These are phyloP conservation scores for Ceratobasidium sp. DNA, from an alignment of 1,284 basidiomycete genomes.

Conservation along the genomic window DNA sequence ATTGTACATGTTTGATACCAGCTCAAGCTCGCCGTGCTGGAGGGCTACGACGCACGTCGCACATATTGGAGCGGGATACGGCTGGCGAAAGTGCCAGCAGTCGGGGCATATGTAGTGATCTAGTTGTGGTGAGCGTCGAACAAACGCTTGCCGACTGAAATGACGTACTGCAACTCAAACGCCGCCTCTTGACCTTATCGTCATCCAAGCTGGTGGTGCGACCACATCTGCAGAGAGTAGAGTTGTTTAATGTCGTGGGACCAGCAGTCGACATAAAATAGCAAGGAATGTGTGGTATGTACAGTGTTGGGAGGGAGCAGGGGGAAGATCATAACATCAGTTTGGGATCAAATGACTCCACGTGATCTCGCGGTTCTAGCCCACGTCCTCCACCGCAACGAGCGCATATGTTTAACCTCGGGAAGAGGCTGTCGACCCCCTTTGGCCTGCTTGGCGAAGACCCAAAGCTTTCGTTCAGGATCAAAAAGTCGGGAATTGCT, in stretches of 20 bases:
- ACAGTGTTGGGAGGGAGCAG: background rate
- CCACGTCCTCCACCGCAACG: constrained; percentile 10
- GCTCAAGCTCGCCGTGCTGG: background rate
- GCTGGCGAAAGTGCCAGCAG: constrained; percentile 12
- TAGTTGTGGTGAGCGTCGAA: background rate
- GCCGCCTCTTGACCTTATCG: background rate
- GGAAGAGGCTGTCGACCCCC: constrained; percentile 73
- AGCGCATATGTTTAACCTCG: constrained; percentile 52
- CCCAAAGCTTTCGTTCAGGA: constrained; percentile 86
- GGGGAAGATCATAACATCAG: constrained; percentile 18
- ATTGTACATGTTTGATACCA: background rate
- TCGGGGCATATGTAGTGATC: constrained; percentile 31
- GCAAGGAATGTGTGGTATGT: background rate
- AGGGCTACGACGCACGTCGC: background rate
- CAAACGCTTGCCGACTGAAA: no score
- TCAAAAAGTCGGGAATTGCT: constrained; percentile 76
- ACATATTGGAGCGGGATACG: constrained; percentile 5
- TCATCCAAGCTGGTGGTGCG: constrained; percentile 15
- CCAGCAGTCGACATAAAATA: constrained; percentile 15
- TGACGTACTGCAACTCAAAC: constrained; percentile 15
- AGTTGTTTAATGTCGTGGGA: background rate
- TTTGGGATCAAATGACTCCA: background rate
- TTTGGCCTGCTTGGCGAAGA: constrained; percentile 85
- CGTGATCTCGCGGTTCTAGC: constrained; percentile 8
- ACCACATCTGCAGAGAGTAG: constrained; percentile 29